Evolutionary conservation across 768 basidiomycete species (phyloP), one percentile per base, ranked within the genome.

Genomic region (Cytidiella melzeri): DNA sequence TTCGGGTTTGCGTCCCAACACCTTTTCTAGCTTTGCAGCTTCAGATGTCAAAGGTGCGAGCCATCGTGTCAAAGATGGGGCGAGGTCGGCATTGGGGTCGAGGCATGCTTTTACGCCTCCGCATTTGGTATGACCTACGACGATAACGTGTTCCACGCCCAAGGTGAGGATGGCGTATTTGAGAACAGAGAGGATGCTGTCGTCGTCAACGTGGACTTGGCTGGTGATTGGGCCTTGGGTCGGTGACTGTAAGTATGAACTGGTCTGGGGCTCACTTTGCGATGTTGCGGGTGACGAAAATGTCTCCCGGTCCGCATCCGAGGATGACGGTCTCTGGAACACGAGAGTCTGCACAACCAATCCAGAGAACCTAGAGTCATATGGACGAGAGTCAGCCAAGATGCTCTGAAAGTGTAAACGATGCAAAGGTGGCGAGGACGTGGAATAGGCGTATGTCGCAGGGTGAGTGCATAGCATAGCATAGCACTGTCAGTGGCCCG

Each of bases 211-310:
- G 48, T 47, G 46, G 36, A 53, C 53, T 36, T 53, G 55, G 52
- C 55, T 56, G 42, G 7, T n/a, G 21, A n/a, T 18, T 10, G n/a
- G 34, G n/a, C n/a, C n/a, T n/a, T 37, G 11, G n/a, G 34, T n/a
- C 11, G 11, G n/a, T n/a, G n/a, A 10, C n/a, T n/a, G n/a, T 37
- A 10, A 37, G 27, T 2, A 30, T 37, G 28, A n/a, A n/a, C n/a
- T n/a, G n/a, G n/a, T n/a, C n/a, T 34, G 9, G 47, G 40, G 67
- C 81, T 50, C 56, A 89, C 84, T 95, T 93, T 46, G 90, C 92
- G 55, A 94, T 83, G 66, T 93, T 93, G 41, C 92, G 73, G 66
- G 91, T 83, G 24, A 85, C 81, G 58, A 94, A 93, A 52, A 88
- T 79, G 39, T 84, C 84, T 46, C 91, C 92, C 0, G 92, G 92